These are phyloP conservation scores for Cydonia oblonga DNA, from an alignment of 331 rosid genomes.

Conservation along the genomic window DNA sequence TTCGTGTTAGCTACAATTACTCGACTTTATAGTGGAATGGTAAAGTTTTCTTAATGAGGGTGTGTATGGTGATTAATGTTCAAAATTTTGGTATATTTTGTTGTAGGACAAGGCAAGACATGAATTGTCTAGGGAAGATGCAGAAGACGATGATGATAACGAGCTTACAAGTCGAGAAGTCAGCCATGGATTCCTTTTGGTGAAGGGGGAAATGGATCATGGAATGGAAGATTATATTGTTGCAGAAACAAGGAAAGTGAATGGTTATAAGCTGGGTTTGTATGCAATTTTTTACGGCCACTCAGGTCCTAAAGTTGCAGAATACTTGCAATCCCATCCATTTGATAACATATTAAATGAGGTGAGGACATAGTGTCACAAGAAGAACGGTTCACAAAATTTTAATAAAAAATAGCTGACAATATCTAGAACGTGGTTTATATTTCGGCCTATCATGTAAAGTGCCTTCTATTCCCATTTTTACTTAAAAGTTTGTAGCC, in stretches of 20 bases:
- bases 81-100: not conserved
- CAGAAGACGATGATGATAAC: constrained; percentile 1
- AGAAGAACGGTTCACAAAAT: too few relatives aligned
- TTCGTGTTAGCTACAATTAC: not conserved
- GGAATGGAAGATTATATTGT: constrained; percentile 45
- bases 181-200: constrained; percentile 37
- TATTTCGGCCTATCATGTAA: too few relatives aligned
- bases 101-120: not conserved
- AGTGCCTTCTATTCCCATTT: too few relatives aligned
- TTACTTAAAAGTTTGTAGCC: too few relatives aligned
- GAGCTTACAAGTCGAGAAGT: constrained; percentile 11
- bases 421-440: too few relatives aligned
- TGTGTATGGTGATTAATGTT: not conserved
- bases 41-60: not conserved
- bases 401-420: too few relatives aligned
- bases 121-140: not conserved
- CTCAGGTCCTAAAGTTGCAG: constrained; percentile 43
- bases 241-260: constrained; percentile 30
- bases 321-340: constrained; percentile 40
- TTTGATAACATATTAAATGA: constrained; percentile 33
- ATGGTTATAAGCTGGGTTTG: constrained; percentile 34
- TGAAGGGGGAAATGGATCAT: constrained; percentile 33
- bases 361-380: constrained; percentile 8
- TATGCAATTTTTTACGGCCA: constrained; percentile 53
- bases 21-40: not conserved